These are phyloP conservation scores for Pseudocercospora vitis DNA, from an alignment of 2,329 filamentous ascomycete species.

Conservation along the genomic window DNA sequence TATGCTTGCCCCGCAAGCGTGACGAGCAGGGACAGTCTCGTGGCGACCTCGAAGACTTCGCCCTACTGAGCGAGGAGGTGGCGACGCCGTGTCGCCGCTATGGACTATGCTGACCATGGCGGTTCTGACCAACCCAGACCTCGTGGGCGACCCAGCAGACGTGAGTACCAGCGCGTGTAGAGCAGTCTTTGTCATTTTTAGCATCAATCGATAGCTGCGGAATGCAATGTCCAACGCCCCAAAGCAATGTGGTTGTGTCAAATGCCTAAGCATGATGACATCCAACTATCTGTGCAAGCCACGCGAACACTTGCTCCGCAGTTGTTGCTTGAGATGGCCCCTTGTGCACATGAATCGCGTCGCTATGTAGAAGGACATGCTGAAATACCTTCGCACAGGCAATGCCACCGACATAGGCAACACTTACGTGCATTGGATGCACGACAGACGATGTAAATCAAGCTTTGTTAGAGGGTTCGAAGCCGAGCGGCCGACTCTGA, in stretches of 20 bases:
- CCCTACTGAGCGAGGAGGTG: neutral
- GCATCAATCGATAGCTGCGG: conserved; percentile 19
- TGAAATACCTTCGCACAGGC: conserved; percentile 19
- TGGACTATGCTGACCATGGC: conserved; percentile 34
- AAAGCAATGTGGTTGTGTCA: neutral
- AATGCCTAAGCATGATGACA: neutral
- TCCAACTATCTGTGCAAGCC: too few relatives aligned
- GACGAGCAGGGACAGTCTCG: too few relatives aligned
- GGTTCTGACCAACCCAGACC: conserved; percentile 28
- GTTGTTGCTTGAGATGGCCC: too few relatives aligned
- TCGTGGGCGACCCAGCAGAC: conserved; percentile 30
- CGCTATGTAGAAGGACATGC: too few relatives aligned
- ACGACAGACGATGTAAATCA: conserved; percentile 74
- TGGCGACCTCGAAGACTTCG: too few relatives aligned
- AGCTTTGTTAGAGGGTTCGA: conserved; percentile 71
- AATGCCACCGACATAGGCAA: conserved; percentile 40
- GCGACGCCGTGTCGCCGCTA: conserved; percentile 20
- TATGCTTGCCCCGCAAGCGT: too few relatives aligned
- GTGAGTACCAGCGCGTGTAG: conserved; percentile 20
- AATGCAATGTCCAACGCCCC: conserved; percentile 20
- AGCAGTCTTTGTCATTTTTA: conserved; percentile 14
- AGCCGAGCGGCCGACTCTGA: conserved; percentile 78
- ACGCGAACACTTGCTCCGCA: too few relatives aligned
- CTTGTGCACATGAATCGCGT: too few relatives aligned
- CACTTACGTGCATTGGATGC: conserved; percentile 71